Conservation (phyloP, 176 grass and related monocot genomes). For the Dactylis glomerata region DNA sequence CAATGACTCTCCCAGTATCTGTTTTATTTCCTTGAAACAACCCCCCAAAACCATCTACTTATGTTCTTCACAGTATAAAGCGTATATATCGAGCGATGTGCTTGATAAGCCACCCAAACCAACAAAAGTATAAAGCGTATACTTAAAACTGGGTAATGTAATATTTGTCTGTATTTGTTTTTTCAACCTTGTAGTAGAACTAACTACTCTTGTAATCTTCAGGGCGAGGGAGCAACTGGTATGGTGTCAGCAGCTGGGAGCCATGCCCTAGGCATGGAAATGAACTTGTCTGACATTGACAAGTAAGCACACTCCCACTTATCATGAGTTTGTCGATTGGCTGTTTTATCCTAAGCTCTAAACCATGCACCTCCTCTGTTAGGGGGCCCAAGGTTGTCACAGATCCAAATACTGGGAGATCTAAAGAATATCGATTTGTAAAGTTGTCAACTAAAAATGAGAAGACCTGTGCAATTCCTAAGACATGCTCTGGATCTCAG, state of each 20-base stretch:
- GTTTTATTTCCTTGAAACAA: not conserved
- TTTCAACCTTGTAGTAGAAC: not conserved
- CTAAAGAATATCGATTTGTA: slow-evolving; percentile 95
- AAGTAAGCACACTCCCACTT: slow-evolving; percentile 58
- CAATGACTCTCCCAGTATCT: not conserved
- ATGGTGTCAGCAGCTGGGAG: slow-evolving; percentile 33
- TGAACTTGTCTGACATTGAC: slow-evolving; percentile 76
- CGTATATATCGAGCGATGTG: too few species aligned
- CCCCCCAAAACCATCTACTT: not conserved
- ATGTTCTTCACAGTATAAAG: not conserved
- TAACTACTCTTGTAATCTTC: slow-evolving; percentile 23
- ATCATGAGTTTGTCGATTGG: not conserved
- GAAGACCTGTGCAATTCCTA: slow-evolving; percentile 81
- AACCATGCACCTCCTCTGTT: slow-evolving; percentile 28
- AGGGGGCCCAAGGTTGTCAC: slow-evolving; percentile 96
- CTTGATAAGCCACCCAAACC: too few species aligned
- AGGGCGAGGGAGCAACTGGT: slow-evolving; percentile 60
- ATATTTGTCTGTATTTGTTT: not conserved
- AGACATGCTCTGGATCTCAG: slow-evolving; percentile 56
- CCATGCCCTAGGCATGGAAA: slow-evolving; percentile 52
- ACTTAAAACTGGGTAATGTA: not conserved
- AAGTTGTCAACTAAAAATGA: slow-evolving; percentile 85
- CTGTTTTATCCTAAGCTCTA: slow-evolving; percentile 17
- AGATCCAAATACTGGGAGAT: slow-evolving; percentile 79
- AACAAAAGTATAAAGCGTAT: not conserved